Evolutionary conservation across 192 early-diverging fungal species (phyloP).

Genomic region (Coemansia sp.): DNA sequence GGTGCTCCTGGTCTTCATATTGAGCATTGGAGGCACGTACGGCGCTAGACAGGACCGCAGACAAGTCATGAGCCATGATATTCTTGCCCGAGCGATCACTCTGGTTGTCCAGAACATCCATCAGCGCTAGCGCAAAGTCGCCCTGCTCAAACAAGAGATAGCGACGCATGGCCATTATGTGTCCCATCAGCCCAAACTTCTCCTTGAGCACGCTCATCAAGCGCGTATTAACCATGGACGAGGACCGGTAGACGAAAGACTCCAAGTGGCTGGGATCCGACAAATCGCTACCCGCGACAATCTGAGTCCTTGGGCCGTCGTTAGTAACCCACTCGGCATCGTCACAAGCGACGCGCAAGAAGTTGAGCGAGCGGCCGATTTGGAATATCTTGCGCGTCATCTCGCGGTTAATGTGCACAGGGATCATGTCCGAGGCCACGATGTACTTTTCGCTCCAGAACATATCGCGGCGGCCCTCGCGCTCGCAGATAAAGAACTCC

Average conservation of each 20-base stretch:
- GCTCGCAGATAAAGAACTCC: conserved; percentile 86
- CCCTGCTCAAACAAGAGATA: conserved; percentile 93
- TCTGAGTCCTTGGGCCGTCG: conserved; percentile 31
- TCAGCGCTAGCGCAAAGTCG: conserved; percentile 89
- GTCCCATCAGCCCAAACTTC: conserved; percentile 82
- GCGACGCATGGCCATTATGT: conserved; percentile 81
- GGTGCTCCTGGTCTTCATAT: conserved; percentile 74
- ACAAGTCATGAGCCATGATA: conserved; percentile 87
- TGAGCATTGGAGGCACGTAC: conserved; percentile 89
- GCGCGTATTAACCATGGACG: conserved; percentile 69
- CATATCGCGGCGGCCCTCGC: conserved; percentile 63
- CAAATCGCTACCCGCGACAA: conserved; percentile 54
- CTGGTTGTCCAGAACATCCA: conserved; percentile 71
- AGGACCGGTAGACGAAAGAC: conserved; percentile 69
- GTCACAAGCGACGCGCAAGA: conserved; percentile 65
- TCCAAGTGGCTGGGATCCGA: conserved; percentile 69
- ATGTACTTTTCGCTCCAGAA: conserved; percentile 83
- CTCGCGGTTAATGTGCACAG: conserved; percentile 71
- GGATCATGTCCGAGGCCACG: conserved; percentile 80
- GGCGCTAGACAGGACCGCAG: conserved; percentile 79
- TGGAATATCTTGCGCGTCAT: conserved; percentile 87
- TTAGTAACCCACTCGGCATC: conserved; percentile 60
- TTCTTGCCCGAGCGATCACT: conserved; percentile 68
- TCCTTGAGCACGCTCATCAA: conserved; percentile 76
- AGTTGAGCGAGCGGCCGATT: conserved; percentile 89